These are phyloP conservation scores for Dioszegia hungarica DNA, from an alignment of 768 basidiomycete species.

Conservation along the genomic window DNA sequence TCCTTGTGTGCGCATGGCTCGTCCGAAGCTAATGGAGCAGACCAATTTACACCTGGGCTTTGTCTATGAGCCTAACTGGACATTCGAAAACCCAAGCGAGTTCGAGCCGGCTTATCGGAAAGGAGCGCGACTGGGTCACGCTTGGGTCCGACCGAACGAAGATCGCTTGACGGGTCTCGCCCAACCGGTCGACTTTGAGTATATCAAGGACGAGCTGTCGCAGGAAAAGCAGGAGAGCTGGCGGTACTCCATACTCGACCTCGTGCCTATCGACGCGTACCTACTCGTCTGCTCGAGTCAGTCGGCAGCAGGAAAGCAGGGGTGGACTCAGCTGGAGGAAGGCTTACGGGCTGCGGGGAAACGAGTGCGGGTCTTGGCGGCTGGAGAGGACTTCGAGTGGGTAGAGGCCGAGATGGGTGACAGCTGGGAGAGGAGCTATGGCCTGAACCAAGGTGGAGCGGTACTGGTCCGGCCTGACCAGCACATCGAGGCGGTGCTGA, in stretches of 20 bases:
- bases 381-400: conserved; percentile 1
- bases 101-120: conserved; percentile 8
- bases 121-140: conserved; percentile 9
- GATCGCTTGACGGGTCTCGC: neutral
- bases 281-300: neutral
- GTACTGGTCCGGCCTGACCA: conserved; percentile 11
- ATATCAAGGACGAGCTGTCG: neutral
- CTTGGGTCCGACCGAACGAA: neutral
- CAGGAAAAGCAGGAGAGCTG: neutral
- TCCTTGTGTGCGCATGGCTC: neutral
- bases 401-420: neutral
- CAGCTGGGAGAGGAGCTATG: neutral
- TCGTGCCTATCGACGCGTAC: neutral
- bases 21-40: neutral
- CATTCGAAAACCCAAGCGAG: neutral
- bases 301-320: too few species aligned
- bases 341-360: neutral
- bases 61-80: conserved; percentile 9
- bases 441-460: neutral
- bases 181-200: conserved; percentile 7
- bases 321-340: neutral
- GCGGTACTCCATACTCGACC: conserved; percentile 10
- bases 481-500: conserved; percentile 5
- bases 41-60: conserved; percentile 8
- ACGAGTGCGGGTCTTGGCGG: neutral